phyloP scores from a whole-genome alignment of 2,329 filamentous ascomycete species.

The Bertia moriformis region DNA sequence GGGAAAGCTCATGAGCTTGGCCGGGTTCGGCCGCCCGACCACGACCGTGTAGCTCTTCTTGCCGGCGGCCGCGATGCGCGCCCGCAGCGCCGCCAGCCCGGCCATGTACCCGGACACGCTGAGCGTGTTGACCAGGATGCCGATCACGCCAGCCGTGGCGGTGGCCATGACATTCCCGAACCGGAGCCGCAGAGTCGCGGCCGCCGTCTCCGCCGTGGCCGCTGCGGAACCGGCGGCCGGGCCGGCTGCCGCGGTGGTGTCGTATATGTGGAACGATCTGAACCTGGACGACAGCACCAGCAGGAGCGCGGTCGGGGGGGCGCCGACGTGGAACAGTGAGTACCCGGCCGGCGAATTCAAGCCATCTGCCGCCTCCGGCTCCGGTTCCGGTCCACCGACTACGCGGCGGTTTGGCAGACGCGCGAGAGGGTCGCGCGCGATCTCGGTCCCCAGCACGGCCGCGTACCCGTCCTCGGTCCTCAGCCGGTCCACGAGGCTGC shows the following conservation, averaged over 20 bases:
- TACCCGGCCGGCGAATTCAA: conserved; percentile 50
- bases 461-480: conserved; percentile 49
- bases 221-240: conserved; percentile 29
- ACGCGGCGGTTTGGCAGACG: conserved; percentile 72
- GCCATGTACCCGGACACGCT: conserved; percentile 80
- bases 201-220: conserved; percentile 23
- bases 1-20: conserved; percentile 90
- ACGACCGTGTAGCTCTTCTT: conserved; percentile 97
- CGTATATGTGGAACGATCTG: conserved; percentile 62
- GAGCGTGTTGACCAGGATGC: conserved; percentile 89
- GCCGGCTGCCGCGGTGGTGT: conserved; percentile 35
- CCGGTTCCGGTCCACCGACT: conserved; percentile 8
- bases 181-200: conserved; percentile 58
- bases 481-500: conserved; percentile 37
- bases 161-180: conserved; percentile 77
- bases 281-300: conserved; percentile 77
- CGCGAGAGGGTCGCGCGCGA: conserved; percentile 66
- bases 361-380: conserved; percentile 20
- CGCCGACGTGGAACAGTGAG: conserved; percentile 71
- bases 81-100: conserved; percentile 60
- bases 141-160: conserved; percentile 69
- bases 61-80: conserved; percentile 60
- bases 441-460: conserved; percentile 51
- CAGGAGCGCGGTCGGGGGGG: conserved; percentile 68
- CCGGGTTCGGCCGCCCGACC: conserved; percentile 87